Base-by-base conservation (phyloP, 805 yeast genomes). In the Schizosaccharomyces japonicus region DNA sequence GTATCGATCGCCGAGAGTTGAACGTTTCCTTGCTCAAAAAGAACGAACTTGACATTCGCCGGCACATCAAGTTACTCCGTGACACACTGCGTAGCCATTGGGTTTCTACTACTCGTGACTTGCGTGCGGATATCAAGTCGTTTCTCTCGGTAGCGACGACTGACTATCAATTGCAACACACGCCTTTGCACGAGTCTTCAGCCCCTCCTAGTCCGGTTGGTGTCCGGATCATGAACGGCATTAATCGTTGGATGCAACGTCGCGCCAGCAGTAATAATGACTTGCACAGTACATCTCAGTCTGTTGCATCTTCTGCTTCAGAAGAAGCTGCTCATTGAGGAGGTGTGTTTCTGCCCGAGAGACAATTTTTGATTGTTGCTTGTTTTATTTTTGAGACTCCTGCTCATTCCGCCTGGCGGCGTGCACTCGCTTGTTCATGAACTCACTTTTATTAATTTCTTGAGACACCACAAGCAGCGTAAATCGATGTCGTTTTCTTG, bases 21-120 rank as follows among this genome's bases (percentile, higher is more conserved):
- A 90, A 90, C 58, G 96, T 90, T 19, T 80, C 94, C 28, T 90
- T 98, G 98, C 69, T 90, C 56, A 90, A 90, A 65, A 90, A 90
- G 63, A 90, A 90, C 62, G 98, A 90, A 65, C 69, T 90, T 55
- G 98, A 90, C 52, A 72, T 90, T 64, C 84, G 81, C 61, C 82
- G 84, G 55, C 94, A 85, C 58, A 78, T 90, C 51, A 73, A 67
- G 52, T 94, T 83, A 52, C 87, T 90, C 65, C 70, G 95, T 54
- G 72, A 80, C 10, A 21, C 33, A 21, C 11, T 45, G 19, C 39
- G 47, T 21, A 45, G 19, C 17, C 34, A 45, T 23, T 45, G 47
- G 47, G 29, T 30, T 13, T 17, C 47, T 23, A 45, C 39, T 15
- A 30, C 39, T 30, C 47, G 39, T 29, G 47, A 45, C 33, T 13